Conservation (phyloP, 306 rosid genomes). For the Erythrophleum fordii region DNA sequence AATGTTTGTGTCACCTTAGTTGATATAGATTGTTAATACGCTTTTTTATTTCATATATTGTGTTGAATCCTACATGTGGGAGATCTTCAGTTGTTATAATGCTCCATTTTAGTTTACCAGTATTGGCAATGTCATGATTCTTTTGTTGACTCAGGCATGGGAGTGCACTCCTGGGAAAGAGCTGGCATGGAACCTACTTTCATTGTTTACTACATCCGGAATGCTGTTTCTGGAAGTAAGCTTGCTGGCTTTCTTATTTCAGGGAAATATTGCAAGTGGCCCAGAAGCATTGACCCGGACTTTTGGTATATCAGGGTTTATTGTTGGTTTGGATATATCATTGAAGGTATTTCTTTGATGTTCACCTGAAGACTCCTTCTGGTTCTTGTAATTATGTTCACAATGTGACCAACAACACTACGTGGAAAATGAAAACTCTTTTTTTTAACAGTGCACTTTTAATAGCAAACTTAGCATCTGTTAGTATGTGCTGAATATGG, state of each 20-base stretch:
- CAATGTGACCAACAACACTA: neutral
- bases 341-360: constrained; percentile 54
- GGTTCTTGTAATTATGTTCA: neutral
- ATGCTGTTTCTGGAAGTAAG: constrained; percentile 82
- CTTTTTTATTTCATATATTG: neutral
- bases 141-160: constrained; percentile 57
- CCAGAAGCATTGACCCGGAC: constrained; percentile 63
- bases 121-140: neutral
- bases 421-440: neutral
- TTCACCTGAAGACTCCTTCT: neutral
- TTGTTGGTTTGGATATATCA: constrained; percentile 66
- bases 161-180: constrained; percentile 70
- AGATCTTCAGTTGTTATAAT: neutral
- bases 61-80: neutral
- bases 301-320: constrained; percentile 61
- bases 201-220: constrained; percentile 71
- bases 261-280: constrained; percentile 68
- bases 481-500: neutral
- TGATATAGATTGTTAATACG: neutral
- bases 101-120: neutral
- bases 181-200: constrained; percentile 57
- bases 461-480: neutral
- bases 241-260: constrained; percentile 70
- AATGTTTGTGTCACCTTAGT: neutral
- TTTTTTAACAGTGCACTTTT: neutral